Base-by-base conservation (phyloP, 2,329 filamentous ascomycete species). In the Shiraia sp. region DNA sequence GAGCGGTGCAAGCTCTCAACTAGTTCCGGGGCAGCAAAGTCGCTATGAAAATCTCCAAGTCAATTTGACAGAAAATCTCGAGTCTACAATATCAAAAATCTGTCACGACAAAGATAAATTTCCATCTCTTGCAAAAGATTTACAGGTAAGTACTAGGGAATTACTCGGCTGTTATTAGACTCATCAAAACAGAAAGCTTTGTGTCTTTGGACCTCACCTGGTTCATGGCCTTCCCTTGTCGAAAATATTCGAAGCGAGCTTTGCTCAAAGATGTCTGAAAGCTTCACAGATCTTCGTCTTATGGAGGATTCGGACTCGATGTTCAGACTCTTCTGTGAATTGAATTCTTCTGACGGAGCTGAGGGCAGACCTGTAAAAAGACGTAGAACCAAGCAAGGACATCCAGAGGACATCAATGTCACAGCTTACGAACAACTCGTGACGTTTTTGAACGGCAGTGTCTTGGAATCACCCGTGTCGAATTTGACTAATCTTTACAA, bases 131-230 rank as follows among this genome's bases (percentile, higher is more conserved):
- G 41, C 57, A 2, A 57, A 50, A 42, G 63, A 70, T 32, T 33
- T 70, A 32, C 62, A 68, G 55, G 67, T 69, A 57, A 24, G 58
- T 38, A 17, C 4, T 14, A 5, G 15, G 4, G 7, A 19, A 25
- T 8, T 23, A 12, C 2, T 23, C 4, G 6, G n/a, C 10, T 24
- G 12, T 13, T 4, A 25, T 10, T 9, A 22, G 9, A 27, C 47
- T 58, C 24, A 63, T 24, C n/a, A 12, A 8, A 4, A 6, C 33
- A 69, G 65, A 52, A 65, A 35, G 55, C 61, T 3, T 45, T 69
- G 10, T 68, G 64, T 40, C 47, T 69, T 24, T 69, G 64, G 64
- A 66, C 59, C 1, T 42, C 45, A 6, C 53, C 55, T 10, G 57
- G 51, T 32, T 28, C 46, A 16, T 65, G 64, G 64, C 54, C 63